Percentiles rank a stretch among this genome's conserved stretches.
Conservation (phyloP, 257 asterid species). For the Nicotiana knightiana region DNA sequence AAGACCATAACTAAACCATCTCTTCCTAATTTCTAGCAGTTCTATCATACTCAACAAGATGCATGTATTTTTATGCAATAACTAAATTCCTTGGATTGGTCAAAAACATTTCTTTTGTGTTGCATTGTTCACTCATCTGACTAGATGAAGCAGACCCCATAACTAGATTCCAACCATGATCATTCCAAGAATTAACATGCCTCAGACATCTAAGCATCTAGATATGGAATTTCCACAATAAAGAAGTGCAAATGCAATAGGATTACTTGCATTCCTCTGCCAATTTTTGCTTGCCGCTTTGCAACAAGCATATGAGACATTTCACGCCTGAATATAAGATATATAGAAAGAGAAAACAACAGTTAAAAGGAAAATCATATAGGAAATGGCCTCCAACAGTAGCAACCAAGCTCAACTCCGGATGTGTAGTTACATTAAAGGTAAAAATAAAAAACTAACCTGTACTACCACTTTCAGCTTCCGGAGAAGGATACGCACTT, state of each 20-base stretch:
- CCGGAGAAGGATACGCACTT: too few species aligned
- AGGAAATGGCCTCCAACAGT: too few species aligned
- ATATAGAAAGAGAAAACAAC: too few species aligned
- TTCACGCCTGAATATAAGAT: too few species aligned
- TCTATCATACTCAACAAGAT: not conserved
- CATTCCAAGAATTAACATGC: not conserved
- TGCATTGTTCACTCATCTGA: not conserved
- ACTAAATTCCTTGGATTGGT: not conserved
- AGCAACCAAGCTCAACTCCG: too few species aligned
- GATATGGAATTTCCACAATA: too few species aligned
- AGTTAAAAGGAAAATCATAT: too few species aligned
- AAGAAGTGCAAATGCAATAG: too few species aligned
- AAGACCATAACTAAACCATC: not conserved
- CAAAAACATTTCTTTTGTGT: not conserved
- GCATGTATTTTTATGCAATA: not conserved
- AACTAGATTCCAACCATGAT: not conserved
- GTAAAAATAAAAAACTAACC: too few species aligned
- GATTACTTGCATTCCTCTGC: conserved; percentile 6
- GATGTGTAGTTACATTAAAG: too few species aligned
- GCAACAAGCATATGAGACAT: too few species aligned
- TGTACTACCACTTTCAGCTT: too few species aligned
- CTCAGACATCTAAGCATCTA: not conserved
- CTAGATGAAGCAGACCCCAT: not conserved
- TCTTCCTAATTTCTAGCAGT: not conserved
- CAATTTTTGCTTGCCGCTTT: not conserved